Evolutionary conservation across 495 filamentous ascomycete species (phyloP).

Genomic region (Talaromyces liani): DNA sequence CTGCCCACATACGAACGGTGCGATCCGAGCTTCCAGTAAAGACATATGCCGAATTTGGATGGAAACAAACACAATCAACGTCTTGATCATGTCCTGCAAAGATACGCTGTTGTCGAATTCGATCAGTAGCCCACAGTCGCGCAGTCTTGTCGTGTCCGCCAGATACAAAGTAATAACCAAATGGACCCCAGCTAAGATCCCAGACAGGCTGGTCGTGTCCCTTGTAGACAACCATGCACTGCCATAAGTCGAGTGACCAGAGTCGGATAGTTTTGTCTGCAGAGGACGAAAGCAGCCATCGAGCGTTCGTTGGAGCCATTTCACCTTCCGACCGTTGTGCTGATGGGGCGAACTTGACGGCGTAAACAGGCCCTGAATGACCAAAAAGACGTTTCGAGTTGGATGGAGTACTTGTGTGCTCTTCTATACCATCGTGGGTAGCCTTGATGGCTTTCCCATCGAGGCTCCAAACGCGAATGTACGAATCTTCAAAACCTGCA

Average conservation of each 20-base stretch:
- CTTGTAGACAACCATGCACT: constrained; percentile 87
- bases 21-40: constrained; percentile 88
- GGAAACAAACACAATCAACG: constrained; percentile 79
- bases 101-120: constrained; percentile 80
- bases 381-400: constrained; percentile 79
- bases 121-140: constrained; percentile 83
- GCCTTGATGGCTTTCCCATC: constrained; percentile 62
- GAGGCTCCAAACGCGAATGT: constrained; percentile 86
- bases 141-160: constrained; percentile 82
- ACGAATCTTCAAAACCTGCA: constrained; percentile 83
- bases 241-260: constrained; percentile 87
- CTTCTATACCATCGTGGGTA: constrained; percentile 33
- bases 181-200: constrained; percentile 85
- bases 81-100: constrained; percentile 87
- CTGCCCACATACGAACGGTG: constrained; percentile 94
- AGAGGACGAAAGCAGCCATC: constrained; percentile 77
- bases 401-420: constrained; percentile 34
- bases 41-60: constrained; percentile 85
- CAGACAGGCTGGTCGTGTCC: constrained; percentile 83
- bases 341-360: constrained; percentile 82
- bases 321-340: constrained; percentile 43
- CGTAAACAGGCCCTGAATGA: constrained; percentile 82
- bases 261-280: constrained; percentile 81
- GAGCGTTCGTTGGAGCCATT: constrained; percentile 51
- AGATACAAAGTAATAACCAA: constrained; percentile 91